Conservation (phyloP, 805 yeast genomes). For the Saturnispora mendoncae region DNA sequence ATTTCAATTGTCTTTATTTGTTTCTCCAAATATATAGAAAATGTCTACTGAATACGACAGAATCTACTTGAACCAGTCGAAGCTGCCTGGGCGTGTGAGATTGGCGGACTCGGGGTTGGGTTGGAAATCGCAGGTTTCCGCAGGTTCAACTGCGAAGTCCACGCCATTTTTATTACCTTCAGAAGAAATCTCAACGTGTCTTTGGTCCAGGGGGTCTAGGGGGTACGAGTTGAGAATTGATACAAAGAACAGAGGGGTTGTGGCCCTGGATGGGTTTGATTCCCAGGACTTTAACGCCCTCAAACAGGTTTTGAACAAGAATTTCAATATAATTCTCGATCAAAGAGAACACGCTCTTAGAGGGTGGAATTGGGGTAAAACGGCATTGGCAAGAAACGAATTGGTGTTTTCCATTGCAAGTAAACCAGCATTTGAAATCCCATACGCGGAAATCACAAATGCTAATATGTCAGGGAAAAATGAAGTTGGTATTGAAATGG, state of each 20-base stretch:
- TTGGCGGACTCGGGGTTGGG: conserved; percentile 96
- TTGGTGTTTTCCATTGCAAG: conserved; percentile 77
- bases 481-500: conserved; percentile 88
- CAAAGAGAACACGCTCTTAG: conserved; percentile 83
- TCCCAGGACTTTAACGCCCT: conserved; percentile 70
- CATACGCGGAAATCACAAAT: conserved; percentile 71
- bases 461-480: conserved; percentile 85
- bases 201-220: conserved; percentile 90
- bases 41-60: conserved; percentile 67
- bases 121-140: conserved; percentile 55
- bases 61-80: conserved; percentile 82
- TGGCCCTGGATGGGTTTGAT: conserved; percentile 87
- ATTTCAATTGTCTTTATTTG: not conserved
- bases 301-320: conserved; percentile 74
- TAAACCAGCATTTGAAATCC: conserved; percentile 86
- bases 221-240: conserved; percentile 86
- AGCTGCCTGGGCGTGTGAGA: conserved; percentile 79
- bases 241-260: conserved; percentile 80
- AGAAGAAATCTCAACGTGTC: conserved; percentile 67
- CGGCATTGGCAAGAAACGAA: conserved; percentile 88
- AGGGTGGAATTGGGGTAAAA: conserved; percentile 99
- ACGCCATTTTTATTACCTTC: conserved; percentile 86
- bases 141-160: conserved; percentile 40
- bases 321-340: conserved; percentile 66
- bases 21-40: not conserved